Evolutionary conservation across 2,329 filamentous ascomycete genomes (phyloP).

Genomic region (Corynespora cassiicola): DNA sequence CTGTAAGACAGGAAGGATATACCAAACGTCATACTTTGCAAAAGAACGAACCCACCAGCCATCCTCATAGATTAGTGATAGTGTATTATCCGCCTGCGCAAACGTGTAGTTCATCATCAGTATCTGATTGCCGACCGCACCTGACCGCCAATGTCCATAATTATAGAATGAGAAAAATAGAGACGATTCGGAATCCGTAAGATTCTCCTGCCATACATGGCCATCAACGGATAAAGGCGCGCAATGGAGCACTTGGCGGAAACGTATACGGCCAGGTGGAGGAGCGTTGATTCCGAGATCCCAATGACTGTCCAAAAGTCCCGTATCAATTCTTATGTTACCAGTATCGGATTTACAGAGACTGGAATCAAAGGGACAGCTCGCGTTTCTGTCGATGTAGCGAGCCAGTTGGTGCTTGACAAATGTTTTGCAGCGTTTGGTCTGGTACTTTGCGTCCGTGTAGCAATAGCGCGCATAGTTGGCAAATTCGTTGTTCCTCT

Average conservation of each 20-base stretch:
- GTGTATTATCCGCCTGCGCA: no score
- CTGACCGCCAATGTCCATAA: no score
- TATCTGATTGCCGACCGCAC: no score
- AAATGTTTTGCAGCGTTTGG: conserved; percentile 6
- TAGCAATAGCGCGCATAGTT: conserved; percentile 11
- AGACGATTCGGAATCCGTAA: no score
- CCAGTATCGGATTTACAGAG: conserved; percentile 8
- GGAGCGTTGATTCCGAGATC: conserved; percentile 18
- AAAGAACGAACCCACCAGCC: no score
- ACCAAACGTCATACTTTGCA: no score
- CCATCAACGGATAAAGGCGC: no score
- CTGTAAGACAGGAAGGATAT: no score
- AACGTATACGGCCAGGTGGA: conserved; percentile 5
- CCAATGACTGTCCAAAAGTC: conserved; percentile 14
- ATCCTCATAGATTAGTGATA: no score
- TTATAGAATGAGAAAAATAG: no score
- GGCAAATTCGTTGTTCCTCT: conserved; percentile 1
- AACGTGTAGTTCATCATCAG: no score
- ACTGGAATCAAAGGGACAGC: conserved; percentile 13
- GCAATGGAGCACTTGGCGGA: conserved; percentile 9
- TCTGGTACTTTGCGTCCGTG: not conserved
- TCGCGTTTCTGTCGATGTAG: conserved; percentile 7
- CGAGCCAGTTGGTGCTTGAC: conserved; percentile 3
- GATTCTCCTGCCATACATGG: no score
- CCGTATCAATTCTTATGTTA: conserved; percentile 15